These are phyloP conservation scores for Thermoascus crustaceus DNA, from an alignment of 2,329 filamentous ascomycete genomes.

Conservation along the genomic window DNA sequence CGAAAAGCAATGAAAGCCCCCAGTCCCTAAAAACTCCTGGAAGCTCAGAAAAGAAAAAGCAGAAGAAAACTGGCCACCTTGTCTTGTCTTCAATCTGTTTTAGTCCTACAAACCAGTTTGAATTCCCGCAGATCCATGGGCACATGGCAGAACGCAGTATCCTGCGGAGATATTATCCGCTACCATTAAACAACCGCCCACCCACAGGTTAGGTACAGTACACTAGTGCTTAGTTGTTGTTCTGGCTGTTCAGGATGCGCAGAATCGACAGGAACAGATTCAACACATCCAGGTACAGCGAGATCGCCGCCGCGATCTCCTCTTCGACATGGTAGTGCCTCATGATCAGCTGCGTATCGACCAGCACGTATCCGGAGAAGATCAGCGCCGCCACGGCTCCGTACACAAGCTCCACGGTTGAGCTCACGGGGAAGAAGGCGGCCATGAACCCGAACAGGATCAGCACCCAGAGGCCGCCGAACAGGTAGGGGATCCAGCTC, in stretches of 20 bases:
- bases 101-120: no score
- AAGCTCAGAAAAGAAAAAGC: no score
- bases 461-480: constrained; percentile 80
- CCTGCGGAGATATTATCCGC: no score
- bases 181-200: no score
- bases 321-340: constrained; percentile 95
- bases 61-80: no score
- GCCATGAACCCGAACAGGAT: constrained; percentile 90
- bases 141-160: no score
- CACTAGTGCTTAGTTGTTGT: constrained; percentile 61
- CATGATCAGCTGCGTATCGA: constrained; percentile 94
- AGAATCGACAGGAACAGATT: constrained; percentile 96
- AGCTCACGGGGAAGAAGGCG: constrained; percentile 77
- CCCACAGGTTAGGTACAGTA: background rate
- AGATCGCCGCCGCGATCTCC: constrained; percentile 92
- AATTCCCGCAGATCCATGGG: no score
- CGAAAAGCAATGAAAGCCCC: no score
- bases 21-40: no score
- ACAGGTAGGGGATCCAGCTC: constrained; percentile 91
- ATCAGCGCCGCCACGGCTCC: constrained; percentile 73
- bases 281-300: constrained; percentile 90
- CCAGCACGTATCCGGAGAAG: constrained; percentile 90
- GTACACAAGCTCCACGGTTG: constrained; percentile 75
- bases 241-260: constrained; percentile 91
- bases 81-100: no score